phyloP scores from a whole-genome alignment of 352 stramenopile species.

The Phytophthora cajani region DNA sequence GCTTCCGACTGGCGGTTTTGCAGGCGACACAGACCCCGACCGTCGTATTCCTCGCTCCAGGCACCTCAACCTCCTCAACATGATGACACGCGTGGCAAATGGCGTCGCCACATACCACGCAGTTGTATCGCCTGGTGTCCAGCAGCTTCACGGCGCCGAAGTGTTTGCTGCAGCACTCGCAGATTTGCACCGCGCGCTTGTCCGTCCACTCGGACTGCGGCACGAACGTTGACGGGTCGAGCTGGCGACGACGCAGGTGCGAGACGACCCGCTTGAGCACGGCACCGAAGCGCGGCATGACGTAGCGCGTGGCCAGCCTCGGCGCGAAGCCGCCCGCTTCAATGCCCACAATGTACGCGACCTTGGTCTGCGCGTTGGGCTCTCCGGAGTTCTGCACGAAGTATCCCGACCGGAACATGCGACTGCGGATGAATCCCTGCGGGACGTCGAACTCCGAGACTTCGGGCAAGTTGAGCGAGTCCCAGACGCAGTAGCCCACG shows the following conservation, averaged over 20 bases:
- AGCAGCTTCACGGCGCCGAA: slow-evolving; percentile 35
- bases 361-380: slow-evolving; percentile 30
- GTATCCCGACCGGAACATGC: slow-evolving; percentile 49
- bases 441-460: slow-evolving; percentile 45
- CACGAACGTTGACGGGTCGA: slow-evolving; percentile 40
- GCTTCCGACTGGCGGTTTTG: slow-evolving; percentile 26
- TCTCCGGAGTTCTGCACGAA: slow-evolving; percentile 46
- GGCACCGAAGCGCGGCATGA: slow-evolving; percentile 45
- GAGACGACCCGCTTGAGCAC: slow-evolving; percentile 38
- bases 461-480: slow-evolving; percentile 47
- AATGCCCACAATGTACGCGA: slow-evolving; percentile 47
- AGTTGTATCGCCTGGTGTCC: slow-evolving; percentile 48
- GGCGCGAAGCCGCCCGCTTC: slow-evolving; percentile 40
- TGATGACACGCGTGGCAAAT: slow-evolving; percentile 53
- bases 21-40: slow-evolving; percentile 39
- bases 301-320: slow-evolving; percentile 35
- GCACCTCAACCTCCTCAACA: slow-evolving; percentile 42
- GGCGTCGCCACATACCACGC: slow-evolving; percentile 50
- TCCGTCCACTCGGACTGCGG: slow-evolving; percentile 40
- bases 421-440: slow-evolving; percentile 42
- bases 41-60: slow-evolving; percentile 34
- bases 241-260: slow-evolving; percentile 31
- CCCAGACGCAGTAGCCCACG: slow-evolving; percentile 54
- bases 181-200: slow-evolving; percentile 37
- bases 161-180: slow-evolving; percentile 46